A percentile compares a stretch with the other conserved stretches of the same genome.
Evolutionary conservation across 306 rosid species (phyloP).

Genomic region (Malus domestica): ASM211411v1 NC_041795.1:36247501-36248000

Average conservation of each 20-base stretch:
- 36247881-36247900: background rate
- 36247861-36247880: conserved; percentile 44
- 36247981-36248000: background rate
- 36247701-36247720: conserved; percentile 26
- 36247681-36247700: background rate
- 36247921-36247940: too few species aligned
- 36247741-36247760: conserved; percentile 55
- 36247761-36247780: conserved; percentile 53
- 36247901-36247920: background rate
- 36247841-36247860: conserved; percentile 51
- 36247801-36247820: conserved; percentile 43
- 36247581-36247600: conserved; percentile 51
- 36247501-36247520: conserved; percentile 42
- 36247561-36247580: conserved; percentile 50
- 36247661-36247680: background rate
- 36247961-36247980: background rate
- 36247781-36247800: conserved; percentile 50
- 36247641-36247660: background rate
- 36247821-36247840: conserved; percentile 53
- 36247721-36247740: conserved; percentile 48
- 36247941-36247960: background rate
- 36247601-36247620: conserved; percentile 59
- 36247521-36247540: conserved; percentile 46
- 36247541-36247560: conserved; percentile 35
- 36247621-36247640: background rate